A percentile compares a stretch with the other conserved stretches of the same genome.
Evolutionary conservation across 139 green algal species (phyloP).

Genomic region (Micractinium sp.): DNA sequence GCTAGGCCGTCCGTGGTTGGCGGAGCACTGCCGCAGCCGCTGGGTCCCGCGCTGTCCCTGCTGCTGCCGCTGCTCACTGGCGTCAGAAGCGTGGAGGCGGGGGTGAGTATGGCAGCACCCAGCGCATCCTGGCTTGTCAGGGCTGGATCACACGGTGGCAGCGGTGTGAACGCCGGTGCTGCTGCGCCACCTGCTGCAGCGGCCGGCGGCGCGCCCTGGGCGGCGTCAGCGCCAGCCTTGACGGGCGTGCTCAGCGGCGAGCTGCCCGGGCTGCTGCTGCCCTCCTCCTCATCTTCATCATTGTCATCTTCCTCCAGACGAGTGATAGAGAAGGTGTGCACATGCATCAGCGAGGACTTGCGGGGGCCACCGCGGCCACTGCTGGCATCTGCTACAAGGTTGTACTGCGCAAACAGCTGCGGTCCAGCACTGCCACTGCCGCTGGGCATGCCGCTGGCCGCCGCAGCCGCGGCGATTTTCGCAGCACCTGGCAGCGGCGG

Average conservation of each 20-base stretch:
- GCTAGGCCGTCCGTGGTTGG: neutral
- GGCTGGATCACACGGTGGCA: neutral
- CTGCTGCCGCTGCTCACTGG: neutral
- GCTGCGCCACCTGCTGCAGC: neutral
- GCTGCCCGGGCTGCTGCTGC: neutral
- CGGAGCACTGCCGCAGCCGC: neutral
- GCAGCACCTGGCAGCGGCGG: neutral
- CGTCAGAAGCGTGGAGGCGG: constrained; percentile 22
- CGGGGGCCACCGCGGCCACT: neutral
- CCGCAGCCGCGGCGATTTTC: neutral
- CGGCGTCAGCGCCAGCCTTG: neutral
- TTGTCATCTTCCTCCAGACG: neutral
- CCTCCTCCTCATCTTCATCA: neutral
- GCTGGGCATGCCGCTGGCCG: neutral
- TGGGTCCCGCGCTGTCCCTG: neutral
- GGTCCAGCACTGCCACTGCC: neutral
- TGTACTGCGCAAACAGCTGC: neutral
- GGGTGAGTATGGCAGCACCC: neutral
- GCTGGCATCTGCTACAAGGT: neutral
- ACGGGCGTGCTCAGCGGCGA: neutral
- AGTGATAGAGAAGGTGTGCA: constrained; percentile 5
- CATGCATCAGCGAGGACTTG: neutral
- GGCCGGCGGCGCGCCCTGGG: neutral
- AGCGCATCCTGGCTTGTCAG: neutral
- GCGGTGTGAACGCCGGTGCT: neutral